A percentile compares a stretch with the other conserved stretches of the same genome.
These are phyloP conservation scores for Tylopilus subfusipes DNA, from an alignment of 768 basidiomycete genomes.

Conservation along the genomic window DNA sequence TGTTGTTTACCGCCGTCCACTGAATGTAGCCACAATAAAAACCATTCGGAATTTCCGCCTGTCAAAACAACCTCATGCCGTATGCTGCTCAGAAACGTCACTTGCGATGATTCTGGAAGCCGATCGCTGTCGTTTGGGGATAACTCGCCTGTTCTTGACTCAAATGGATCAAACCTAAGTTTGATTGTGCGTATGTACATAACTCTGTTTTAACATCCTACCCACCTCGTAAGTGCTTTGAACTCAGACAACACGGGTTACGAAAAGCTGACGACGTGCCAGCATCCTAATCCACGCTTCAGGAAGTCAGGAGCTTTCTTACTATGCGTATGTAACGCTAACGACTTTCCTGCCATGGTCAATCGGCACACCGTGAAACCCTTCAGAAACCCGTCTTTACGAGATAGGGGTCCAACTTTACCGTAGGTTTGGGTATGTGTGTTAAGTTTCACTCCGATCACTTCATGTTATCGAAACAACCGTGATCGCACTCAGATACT, in stretches of 20 bases:
- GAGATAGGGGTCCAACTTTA: conserved; percentile 5
- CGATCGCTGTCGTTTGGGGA: conserved; percentile 4
- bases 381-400: conserved; percentile 1
- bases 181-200: conserved; percentile 21
- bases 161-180: conserved; percentile 21
- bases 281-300: conserved; percentile 8
- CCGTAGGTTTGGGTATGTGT: conserved; percentile 3
- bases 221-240: conserved; percentile 4
- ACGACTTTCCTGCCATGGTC: background rate
- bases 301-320: background rate
- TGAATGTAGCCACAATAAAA: conserved; percentile 18
- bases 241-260: conserved; percentile 15
- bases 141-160: background rate
- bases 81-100: background rate
- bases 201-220: conserved; percentile 16
- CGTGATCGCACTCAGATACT: background rate
- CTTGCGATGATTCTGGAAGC: conserved; percentile 2
- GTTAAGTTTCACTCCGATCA: conserved; percentile 3
- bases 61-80: background rate
- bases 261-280: conserved; percentile 10
- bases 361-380: conserved; percentile 1
- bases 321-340: background rate
- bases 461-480: background rate
- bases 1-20: conserved; percentile 11
- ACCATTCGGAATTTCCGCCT: conserved; percentile 5